Evolutionary conservation across 257 asterid genomes (phyloP).

Genomic region (Nicotiana obtusifolia): DNA sequence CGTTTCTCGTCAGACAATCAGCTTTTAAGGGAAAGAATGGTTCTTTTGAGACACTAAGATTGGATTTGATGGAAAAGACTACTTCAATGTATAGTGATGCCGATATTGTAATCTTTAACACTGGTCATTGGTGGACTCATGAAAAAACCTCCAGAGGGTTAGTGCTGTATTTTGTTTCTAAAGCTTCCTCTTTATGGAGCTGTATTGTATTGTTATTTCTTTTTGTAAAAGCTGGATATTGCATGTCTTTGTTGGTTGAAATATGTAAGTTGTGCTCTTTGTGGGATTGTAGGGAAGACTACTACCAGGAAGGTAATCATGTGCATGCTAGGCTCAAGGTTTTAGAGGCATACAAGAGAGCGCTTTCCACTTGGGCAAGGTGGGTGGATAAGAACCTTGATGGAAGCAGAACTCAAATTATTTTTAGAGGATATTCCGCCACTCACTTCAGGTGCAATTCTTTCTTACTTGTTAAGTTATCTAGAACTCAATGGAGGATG

Average conservation of each 20-base stretch:
- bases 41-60: conserved; percentile 66
- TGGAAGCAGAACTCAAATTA: conserved; percentile 44
- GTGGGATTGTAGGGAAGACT: conserved; percentile 55
- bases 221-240: not conserved
- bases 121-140: conserved; percentile 99
- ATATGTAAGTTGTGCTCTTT: not conserved
- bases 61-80: conserved; percentile 77
- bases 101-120: conserved; percentile 74
- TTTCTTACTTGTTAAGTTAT: not conserved
- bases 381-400: conserved; percentile 79
- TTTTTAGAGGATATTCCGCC: conserved; percentile 84
- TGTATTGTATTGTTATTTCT: not conserved
- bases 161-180: conserved; percentile 15
- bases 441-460: conserved; percentile 80
- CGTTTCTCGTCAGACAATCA: conserved; percentile 75
- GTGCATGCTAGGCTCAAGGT: conserved; percentile 72
- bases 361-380: conserved; percentile 69
- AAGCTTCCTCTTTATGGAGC: not conserved
- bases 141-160: conserved; percentile 94
- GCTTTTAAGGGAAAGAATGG: conserved; percentile 49
- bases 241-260: not conserved
- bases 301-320: conserved; percentile 87
- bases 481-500: not conserved
- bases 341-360: conserved; percentile 82
- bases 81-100: conserved; percentile 89